phyloP scores from a whole-genome alignment of 1,284 basidiomycete species.

The Puccinia polysora region DNA sequence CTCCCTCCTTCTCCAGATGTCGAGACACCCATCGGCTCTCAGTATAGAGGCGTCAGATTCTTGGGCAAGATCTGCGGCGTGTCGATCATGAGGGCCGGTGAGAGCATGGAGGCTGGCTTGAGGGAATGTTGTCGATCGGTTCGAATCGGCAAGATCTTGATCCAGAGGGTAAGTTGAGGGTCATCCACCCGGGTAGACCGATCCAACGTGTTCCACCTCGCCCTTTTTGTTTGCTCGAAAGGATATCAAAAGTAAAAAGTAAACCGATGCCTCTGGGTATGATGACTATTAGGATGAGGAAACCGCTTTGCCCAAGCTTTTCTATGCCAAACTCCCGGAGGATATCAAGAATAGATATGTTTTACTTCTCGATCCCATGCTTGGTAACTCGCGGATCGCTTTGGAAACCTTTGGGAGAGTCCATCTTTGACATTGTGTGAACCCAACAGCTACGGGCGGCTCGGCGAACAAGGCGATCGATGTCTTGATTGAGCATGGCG shows the following conservation, averaged over 20 bases:
- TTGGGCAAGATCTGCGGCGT: slow-evolving; percentile 92
- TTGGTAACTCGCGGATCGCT: slow-evolving; percentile 61
- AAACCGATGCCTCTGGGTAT: not conserved
- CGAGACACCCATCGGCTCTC: slow-evolving; percentile 62
- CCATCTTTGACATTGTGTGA: slow-evolving; percentile 8
- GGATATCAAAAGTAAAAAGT: too few species aligned
- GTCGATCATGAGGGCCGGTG: slow-evolving; percentile 67
- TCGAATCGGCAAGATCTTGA: slow-evolving; percentile 85
- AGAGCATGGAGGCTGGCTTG: slow-evolving; percentile 62
- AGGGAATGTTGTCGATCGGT: slow-evolving; percentile 79
- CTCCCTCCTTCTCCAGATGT: slow-evolving; percentile 18
- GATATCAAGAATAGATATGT: slow-evolving; percentile 89
- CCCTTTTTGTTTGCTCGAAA: too few species aligned
- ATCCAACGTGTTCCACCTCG: too few species aligned
- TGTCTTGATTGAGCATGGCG: slow-evolving; percentile 82
- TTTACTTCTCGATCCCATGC: slow-evolving; percentile 93
- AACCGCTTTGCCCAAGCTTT: slow-evolving; percentile 80
- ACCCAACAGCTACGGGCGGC: slow-evolving; percentile 75
- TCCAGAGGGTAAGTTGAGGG: slow-evolving; percentile 71
- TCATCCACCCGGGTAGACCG: too few species aligned
- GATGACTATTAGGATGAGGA: slow-evolving; percentile 83
- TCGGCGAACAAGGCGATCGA: slow-evolving; percentile 97
- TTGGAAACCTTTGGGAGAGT: not conserved
- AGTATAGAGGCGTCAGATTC: slow-evolving; percentile 82
- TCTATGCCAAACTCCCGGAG: slow-evolving; percentile 76